Percentiles rank a stretch among this genome's conserved stretches.
These are phyloP conservation scores for Streptanthus diversifolius DNA, from an alignment of 345 rosid species.

Conservation along the genomic window DNA sequence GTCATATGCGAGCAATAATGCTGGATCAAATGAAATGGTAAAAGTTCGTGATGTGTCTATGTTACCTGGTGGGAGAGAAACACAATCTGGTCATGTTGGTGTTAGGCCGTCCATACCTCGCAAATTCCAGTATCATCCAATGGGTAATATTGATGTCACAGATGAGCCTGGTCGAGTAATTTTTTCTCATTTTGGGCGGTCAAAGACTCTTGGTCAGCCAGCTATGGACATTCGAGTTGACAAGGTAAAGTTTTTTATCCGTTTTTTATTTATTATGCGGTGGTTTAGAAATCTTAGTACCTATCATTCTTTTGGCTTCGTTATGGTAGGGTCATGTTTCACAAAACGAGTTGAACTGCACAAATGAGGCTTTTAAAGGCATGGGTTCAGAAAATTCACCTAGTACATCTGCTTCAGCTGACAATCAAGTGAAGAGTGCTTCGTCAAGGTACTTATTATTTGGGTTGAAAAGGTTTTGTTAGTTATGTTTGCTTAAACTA, in stretches of 20 bases:
- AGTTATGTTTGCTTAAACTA: neutral
- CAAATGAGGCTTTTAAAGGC: conserved; percentile 40
- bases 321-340: conserved; percentile 37
- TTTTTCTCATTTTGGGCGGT: conserved; percentile 38
- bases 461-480: neutral
- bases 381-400: conserved; percentile 41
- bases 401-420: conserved; percentile 38
- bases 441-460: conserved; percentile 51
- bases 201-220: conserved; percentile 41
- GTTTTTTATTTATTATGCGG: neutral
- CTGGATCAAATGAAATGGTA: conserved; percentile 41
- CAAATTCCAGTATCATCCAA: conserved; percentile 87
- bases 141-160: conserved; percentile 69
- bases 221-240: conserved; percentile 35
- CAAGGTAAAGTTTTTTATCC: conserved; percentile 49
- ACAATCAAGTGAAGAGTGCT: conserved; percentile 40
- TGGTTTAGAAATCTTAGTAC: neutral
- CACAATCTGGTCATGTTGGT: conserved; percentile 36
- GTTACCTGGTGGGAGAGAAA: neutral
- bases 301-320: neutral
- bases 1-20: conserved; percentile 44
- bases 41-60: conserved; percentile 43
- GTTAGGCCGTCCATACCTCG: conserved; percentile 47
- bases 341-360: conserved; percentile 41
- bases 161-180: conserved; percentile 43